Base-by-base conservation (phyloP, 1,284 basidiomycete species). In the Puccinia hordei region DNA sequence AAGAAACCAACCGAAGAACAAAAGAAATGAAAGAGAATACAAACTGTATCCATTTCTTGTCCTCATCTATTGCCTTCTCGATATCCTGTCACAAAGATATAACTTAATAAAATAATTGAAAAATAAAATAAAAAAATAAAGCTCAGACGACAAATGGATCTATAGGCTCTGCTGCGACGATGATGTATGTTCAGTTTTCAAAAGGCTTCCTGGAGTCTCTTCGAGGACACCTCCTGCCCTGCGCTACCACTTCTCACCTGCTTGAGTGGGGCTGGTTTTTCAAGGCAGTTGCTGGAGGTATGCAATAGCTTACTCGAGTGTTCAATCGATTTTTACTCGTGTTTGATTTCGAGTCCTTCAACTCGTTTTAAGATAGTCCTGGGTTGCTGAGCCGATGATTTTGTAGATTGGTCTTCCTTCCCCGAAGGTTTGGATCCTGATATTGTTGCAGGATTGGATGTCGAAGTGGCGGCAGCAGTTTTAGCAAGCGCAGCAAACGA, bases 401-500 rank as follows among this genome's bases (percentile, higher is more conserved):
- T 76, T 1, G 10, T 41, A 33, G 35, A 44, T 41, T 55, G 59
- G 33, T 75, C 55, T 27, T 76, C 74, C 49, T 49, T 51, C 10
- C n/a, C 51, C 41, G 75, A 44, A 35, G 44, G 3, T 44, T 69
- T 49, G 8, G 66, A 17, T 8, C 10, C 44, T 30, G 66, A 19
- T 33, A 44, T 49, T 30, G 51, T n/a, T 55, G 46, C 49, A 41
- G 63, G 24, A 12, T 0, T 35, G 19, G 75, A 15, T 33, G 46
- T 30, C n/a, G 75, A 15, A 15, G 24, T 63, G 41, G 73, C 35
- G n/a, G 63, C 75, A 27, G 75, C 75, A 30, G 75, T 68, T 33
- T 78, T 78, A 49, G 75, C 75, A 27, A 78, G 75, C n/a, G 75
- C 63, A 9, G 75, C 75, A 71, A 78, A 78, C 35, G 75, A 78